Base-by-base conservation (phyloP, 2,329 filamentous ascomycete genomes). In the Fusarium acutatum region DNA sequence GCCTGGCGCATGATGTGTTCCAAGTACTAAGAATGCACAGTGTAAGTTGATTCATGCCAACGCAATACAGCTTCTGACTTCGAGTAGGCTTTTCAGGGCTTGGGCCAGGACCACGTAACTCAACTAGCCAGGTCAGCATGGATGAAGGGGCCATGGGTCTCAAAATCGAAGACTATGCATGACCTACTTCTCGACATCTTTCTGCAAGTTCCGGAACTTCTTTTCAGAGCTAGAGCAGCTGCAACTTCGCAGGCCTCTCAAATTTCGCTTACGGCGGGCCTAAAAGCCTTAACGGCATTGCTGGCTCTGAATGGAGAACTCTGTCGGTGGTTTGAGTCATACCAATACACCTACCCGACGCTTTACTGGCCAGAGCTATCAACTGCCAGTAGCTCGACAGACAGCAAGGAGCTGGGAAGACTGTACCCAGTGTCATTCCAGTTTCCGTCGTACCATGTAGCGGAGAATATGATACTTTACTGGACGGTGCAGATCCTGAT, bases 41-140 rank as follows among this genome's bases (percentile, higher is more conserved):
- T 4, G 57, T 52, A 20, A 49, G 54, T 3, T 2, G 1, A 4
- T 3, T 4, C 6, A 28, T 34, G 6, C 3, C 10, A 3, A 5
- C 3, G 0, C 3, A 5, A 4, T 15, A 6, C 10, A 32, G 6
- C 1, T 6, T 11, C n/a, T 57, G 3, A 57, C n/a, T 26, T 22
- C 3, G 22, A 12, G 7, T 14, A 58, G 54, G 40, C n/a, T 0
- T 58, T n/a, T 5, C 54, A 58, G 11, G n/a, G n/a, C 10, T 4
- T 58, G 5, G 11, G 0, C 0, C n/a, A 46, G 7, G 6, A 7
- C 7, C 0, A 4, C 1, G 1, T 0, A 6, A 17, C 3, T 1
- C n/a, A 26, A n/a, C 10, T 58, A 10, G 26, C 32, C 24, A n/a
- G 1, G 0, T 3, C 17, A 7, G 2, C 12, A 7, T 60, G 57